Evolutionary conservation across 768 basidiomycete genomes (phyloP), one percentile per base, ranked within the genome.

Genomic region (Rickenella mellea): DNA sequence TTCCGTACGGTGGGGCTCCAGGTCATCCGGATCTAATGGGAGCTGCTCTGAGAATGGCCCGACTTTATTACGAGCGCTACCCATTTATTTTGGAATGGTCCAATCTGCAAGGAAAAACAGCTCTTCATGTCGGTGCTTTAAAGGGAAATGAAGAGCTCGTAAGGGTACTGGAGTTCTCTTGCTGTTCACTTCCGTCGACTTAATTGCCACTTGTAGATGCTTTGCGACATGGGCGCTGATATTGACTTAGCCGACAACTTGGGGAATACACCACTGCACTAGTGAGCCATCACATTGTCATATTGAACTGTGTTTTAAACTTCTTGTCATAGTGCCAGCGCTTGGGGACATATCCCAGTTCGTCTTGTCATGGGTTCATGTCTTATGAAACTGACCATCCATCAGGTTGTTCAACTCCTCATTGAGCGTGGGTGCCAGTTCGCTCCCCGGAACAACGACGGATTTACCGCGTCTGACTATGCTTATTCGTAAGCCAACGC

Each of bases 241-340:
- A 71, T 83, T 50, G 85, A 96, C 62, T 63, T 97, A 39, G 71
- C 91, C 9, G 93, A 97, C 65, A 79, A 90, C 47, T 78, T 84
- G 63, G 93, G 93, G 35, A 94, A 96, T 53, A 88, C 90, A 1
- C 80, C 93, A 25, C 64, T 97, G 42, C 93, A 97, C 61, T 92
- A 92, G 90, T 93, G 57, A 63, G 87, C 67, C 26, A 39, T 43
- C 26, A 24, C 40, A 39, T 10, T 38, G 7, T 14, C 11, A 37
- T 29, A 5, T 2, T 37, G 19, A 28, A 22, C 27, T 35, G 41
- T 17, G 38, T 19, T 37, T 46, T 43, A 47, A 45, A 36, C 21
- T 38, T 42, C 30, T 39, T 43, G 27, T 38, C 47, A 24, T 50
- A 91, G 88, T 59, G 87, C 88, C 19, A 91, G 89, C 55, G 74